Base-by-base conservation (phyloP, 225 moss, liverwort and hornwort genomes). In the Pleurozium schreberi region DNA sequence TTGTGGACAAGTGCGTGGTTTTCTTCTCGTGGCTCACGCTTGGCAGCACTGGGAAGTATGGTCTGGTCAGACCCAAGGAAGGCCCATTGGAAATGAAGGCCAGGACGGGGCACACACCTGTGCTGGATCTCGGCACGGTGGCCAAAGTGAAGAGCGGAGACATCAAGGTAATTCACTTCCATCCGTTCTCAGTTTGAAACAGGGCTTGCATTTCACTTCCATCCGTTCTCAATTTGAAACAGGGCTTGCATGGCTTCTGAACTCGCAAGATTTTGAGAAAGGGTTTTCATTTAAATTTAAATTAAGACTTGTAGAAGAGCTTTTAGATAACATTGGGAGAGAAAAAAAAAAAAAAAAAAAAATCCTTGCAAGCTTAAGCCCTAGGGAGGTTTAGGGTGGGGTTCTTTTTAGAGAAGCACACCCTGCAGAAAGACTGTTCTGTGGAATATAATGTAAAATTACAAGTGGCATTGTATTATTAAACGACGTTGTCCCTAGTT, bases 91-190 rank as follows among this genome's bases (percentile, higher is more conserved):
- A 89, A 77, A 85, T 94, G 76, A 98, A 97, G 75, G 89, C 84
- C 23, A 94, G 92, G 75, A 92, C 88, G 36, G 96, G 96, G 11
- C 93, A 93, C 83, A 96, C 98, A 10, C 97, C 97, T 4, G 94
- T 98, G 75, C 85, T 98, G 34, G 96, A 97, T 73, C 93, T 98
- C 9, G 97, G 98, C 66, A 97, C 96, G 2, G 91, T 97, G 74
- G 91, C 91, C 15, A 95, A 94, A 92, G 93, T 97, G 63, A 92
- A 92, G 88, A 95, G 89, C 59, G 95, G 97, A 13, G 70, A 95
- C 14, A 95, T 97, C n/a, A 95, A 94, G 95, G 96, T 97, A 64
- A 28, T 28, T 10, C 9, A 61, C 4, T 27, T 25, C 16, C 5
- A 67, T n/a, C 21, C 14, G 47, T 19, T 53, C 47, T 20, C 28